Base-by-base conservation (phyloP, 2,329 filamentous ascomycete species). In the Alternaria postmessia region DNA sequence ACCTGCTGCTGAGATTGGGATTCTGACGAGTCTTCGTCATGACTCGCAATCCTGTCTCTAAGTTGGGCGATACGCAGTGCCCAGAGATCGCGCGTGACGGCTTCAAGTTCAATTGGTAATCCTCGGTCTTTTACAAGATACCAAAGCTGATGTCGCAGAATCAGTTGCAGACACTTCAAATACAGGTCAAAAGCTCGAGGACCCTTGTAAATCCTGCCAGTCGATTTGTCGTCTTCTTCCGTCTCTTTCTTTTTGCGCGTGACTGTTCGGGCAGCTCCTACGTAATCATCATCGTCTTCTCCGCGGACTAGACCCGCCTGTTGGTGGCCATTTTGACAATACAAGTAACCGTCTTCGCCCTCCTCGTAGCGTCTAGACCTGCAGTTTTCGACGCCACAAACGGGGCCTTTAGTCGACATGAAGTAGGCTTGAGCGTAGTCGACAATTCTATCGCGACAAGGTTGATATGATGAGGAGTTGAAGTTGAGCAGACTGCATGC, bases 1-100 rank as follows among this genome's bases (percentile, higher is more conserved):
- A 85, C 68, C 62, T 85, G 82, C 16, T 83, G 81, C 62, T 84
- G 82, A 22, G 83, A 81, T 54, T 80, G 79, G 30, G 78, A 75
- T 46, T 74, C 67, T 42, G 74, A 69, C 30, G 39, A 34, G 49
- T 77, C 74, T 48, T 71, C 65, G 46, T 69, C 71, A 20, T 74
- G 72, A 26, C 77, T 76, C 12, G 68, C 69, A 54, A 81, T 79
- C 59, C 75, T 82, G 62, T 77, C 76, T 48, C 81, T 81, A 34
- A 92, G 80, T 47, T 83, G 84, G 49, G 86, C 83, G 38, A 93
- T 82, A 52, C 92, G 87, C 51, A 97, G 80, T 53, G 89, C 85
- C 94, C 95, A 99, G 14, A 99, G 85, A 74, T 97, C 93, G 59
- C 89, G 87, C 5, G 96, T 88, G 9, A 96, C 83, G 7, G 82